Base-by-base conservation (phyloP, 2,329 filamentous ascomycete species). In the Trichoderma afroharzianum region DNA sequence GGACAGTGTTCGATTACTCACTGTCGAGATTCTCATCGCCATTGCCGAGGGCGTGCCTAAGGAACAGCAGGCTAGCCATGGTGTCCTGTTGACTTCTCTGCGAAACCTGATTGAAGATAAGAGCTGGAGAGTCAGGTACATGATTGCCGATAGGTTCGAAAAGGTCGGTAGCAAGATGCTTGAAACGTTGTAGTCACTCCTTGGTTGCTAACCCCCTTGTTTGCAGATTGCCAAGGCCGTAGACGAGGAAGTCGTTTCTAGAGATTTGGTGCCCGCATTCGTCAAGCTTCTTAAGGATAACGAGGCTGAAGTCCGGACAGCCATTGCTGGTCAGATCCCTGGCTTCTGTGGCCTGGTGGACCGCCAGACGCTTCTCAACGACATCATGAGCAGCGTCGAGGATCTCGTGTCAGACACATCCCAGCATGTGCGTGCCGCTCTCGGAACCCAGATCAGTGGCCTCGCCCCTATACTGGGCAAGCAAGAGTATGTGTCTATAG, bases 91-190 rank as follows among this genome's bases (percentile, higher is more conserved):
- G 78, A 95, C 93, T 64, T 94, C 95, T 59, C 85, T 99, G 79
- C 92, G 96, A 78, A 97, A 90, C 83, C 84, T 99, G 79, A 98
- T 99, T 83, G 96, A 98, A 79, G 96, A 99, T 82, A 99, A 98
- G 89, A 98, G 96, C 85, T 99, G 96, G 96, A 91, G 96, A 79
- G 96, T 99, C 73, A 90, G 96, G 81, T 99, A 98, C 83, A 99
- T 99, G 96, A 96, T 99, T 77, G 96, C 96, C 63, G 96, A 99
- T 82, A 90, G 94, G 80, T 99, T 98, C 79, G 96, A 99, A 83
- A 98, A 98, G 92, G 94, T 94, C 11, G 21, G 68, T 50, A 15
- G 9, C 24, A 33, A 21, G 4, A 28, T 26, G 50, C 11, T 30
- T 57, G n/a, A 28, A 36, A n/a, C 15, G 39, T 43, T 57, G 50